phyloP scores from a whole-genome alignment of 1,284 basidiomycete genomes.

The Puccinia triticina region DNA sequence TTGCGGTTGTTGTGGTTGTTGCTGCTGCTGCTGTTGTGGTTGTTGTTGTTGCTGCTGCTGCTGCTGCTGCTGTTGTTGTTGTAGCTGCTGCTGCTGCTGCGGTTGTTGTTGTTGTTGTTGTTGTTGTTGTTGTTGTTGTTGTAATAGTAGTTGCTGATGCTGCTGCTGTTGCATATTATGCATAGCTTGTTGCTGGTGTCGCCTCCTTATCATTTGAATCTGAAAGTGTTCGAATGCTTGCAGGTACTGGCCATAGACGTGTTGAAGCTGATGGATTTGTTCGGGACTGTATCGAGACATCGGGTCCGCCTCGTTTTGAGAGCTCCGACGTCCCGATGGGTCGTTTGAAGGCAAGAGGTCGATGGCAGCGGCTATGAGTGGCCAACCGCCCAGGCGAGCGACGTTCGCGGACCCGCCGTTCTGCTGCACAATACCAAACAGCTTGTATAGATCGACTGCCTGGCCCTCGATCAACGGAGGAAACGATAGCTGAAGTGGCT shows the following conservation, averaged over 20 bases:
- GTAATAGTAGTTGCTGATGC: conserved; percentile 34
- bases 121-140: conserved; percentile 25
- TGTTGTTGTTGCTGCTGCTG: conserved; percentile 34
- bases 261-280: conserved; percentile 45
- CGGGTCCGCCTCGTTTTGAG: conserved; percentile 12
- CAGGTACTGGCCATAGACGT: conserved; percentile 40
- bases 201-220: conserved; percentile 7
- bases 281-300: conserved; percentile 21
- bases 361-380: conserved; percentile 31
- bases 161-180: conserved; percentile 7
- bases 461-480: conserved; percentile 44
- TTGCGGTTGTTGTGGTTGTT: neutral
- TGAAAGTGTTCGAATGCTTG: conserved; percentile 31
- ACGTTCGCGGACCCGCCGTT: conserved; percentile 26
- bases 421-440: conserved; percentile 13
- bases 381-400: conserved; percentile 12
- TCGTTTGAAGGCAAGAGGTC: conserved; percentile 36
- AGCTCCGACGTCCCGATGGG: neutral
- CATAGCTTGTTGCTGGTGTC: conserved; percentile 42
- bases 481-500: conserved; percentile 25
- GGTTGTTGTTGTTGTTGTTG: conserved; percentile 14
- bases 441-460: conserved; percentile 28
- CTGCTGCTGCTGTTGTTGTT: conserved; percentile 45
- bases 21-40: conserved; percentile 22
- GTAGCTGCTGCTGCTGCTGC: conserved; percentile 46